Evolutionary conservation across 352 stramenopile genomes (phyloP).

Genomic region (Pythium rhizo-oryzae): DNA sequence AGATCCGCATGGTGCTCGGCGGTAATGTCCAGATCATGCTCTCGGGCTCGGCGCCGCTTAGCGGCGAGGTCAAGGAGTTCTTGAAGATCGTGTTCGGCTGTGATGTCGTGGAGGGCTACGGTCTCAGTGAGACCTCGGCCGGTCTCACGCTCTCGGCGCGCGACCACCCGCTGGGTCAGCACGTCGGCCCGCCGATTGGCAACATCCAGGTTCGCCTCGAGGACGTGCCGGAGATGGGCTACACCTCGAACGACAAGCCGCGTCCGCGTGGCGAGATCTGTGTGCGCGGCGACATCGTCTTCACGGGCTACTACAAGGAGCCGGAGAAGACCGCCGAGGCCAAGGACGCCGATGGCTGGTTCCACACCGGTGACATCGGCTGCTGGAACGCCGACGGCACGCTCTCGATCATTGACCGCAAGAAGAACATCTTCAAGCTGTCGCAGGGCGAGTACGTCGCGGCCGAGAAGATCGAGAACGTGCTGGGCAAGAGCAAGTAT

Average conservation of each 20-base stretch:
- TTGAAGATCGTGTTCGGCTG: slow-evolving; percentile 94
- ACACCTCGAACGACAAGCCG: slow-evolving; percentile 86
- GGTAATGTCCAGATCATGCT: slow-evolving; percentile 91
- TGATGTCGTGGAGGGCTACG: slow-evolving; percentile 95
- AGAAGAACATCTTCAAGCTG: slow-evolving; percentile 96
- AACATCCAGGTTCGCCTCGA: slow-evolving; percentile 92
- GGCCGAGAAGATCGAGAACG: slow-evolving; percentile 96
- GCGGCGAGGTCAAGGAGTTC: slow-evolving; percentile 94
- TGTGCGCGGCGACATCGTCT: slow-evolving; percentile 81
- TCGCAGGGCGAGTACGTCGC: slow-evolving; percentile 97
- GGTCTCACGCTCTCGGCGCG: slow-evolving; percentile 67
- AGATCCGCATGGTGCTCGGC: slow-evolving; percentile 92
- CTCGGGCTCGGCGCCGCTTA: slow-evolving; percentile 95
- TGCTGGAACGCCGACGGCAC: slow-evolving; percentile 94
- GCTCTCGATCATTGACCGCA: slow-evolving; percentile 90
- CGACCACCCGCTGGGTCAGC: slow-evolving; percentile 71
- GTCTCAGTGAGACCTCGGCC: slow-evolving; percentile 94
- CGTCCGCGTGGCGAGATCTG: slow-evolving; percentile 67
- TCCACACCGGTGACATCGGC: slow-evolving; percentile 97
- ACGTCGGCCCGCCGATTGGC: slow-evolving; percentile 91
- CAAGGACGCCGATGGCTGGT: slow-evolving; percentile 94
- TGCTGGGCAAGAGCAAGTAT: slow-evolving; percentile 93
- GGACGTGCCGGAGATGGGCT: slow-evolving; percentile 98
- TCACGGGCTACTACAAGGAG: slow-evolving; percentile 93
- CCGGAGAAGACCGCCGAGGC: slow-evolving; percentile 90